phyloP scores from a whole-genome alignment of 352 stramenopile species.

The Phytopythium chamaehyphon region DNA sequence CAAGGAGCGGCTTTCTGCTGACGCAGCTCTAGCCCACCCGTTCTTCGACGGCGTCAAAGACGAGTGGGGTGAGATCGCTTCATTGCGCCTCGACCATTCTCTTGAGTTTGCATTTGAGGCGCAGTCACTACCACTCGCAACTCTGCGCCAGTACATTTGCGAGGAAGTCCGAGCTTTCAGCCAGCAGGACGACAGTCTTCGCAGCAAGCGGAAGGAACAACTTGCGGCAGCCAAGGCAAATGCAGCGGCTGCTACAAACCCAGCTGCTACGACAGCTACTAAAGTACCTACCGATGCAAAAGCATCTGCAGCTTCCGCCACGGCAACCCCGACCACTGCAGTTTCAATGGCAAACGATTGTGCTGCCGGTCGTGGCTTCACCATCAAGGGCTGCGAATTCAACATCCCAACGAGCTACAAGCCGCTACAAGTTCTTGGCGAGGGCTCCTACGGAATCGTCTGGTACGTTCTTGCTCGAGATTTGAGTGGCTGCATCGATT shows the following conservation, averaged over 20 bases:
- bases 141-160: constrained; percentile 75
- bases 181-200: constrained; percentile 20
- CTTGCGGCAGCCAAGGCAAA: constrained; percentile 7
- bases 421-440: constrained; percentile 81
- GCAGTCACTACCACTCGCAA: constrained; percentile 64
- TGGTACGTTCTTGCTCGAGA: constrained; percentile 32
- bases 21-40: constrained; percentile 83
- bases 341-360: constrained; percentile 45
- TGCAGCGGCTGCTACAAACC: background rate
- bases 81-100: constrained; percentile 60
- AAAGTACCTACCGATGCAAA: background rate
- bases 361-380: constrained; percentile 54
- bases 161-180: constrained; percentile 69
- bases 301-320: background rate
- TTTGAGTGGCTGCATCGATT: constrained; percentile 2
- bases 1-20: constrained; percentile 84
- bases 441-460: constrained; percentile 93
- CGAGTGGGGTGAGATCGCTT: constrained; percentile 72
- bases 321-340: too few relatives aligned
- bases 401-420: constrained; percentile 80
- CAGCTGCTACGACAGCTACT: background rate
- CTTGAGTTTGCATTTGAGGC: constrained; percentile 83
- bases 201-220: constrained; percentile 23
- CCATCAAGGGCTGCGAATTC: constrained; percentile 82
- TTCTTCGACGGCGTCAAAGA: constrained; percentile 90